Evolutionary conservation across 2,329 filamentous ascomycete species (phyloP).

Genomic region (Stachybotrys elegans): DNA sequence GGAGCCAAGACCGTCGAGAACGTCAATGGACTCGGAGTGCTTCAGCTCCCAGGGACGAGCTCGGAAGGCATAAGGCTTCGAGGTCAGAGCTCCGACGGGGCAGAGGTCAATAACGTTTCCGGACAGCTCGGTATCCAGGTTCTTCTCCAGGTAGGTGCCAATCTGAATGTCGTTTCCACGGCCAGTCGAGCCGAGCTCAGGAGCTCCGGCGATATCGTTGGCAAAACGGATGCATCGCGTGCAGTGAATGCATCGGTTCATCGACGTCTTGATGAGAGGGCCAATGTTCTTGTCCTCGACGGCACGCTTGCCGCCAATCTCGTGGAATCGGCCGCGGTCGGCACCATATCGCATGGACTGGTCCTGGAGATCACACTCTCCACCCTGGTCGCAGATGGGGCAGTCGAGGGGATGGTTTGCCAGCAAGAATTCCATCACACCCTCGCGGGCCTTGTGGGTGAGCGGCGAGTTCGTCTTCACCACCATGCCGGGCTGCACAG

Average conservation of each 20-base stretch:
- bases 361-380: conserved; percentile 97
- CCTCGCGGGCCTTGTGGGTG: conserved; percentile 95
- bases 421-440: conserved; percentile 97
- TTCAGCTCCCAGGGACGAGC: conserved; percentile 96
- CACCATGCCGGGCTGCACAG: conserved; percentile 96
- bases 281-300: conserved; percentile 99
- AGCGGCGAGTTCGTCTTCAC: conserved; percentile 97
- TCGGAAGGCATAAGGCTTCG: conserved; percentile 96
- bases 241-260: conserved; percentile 99
- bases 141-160: conserved; percentile 93
- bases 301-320: conserved; percentile 90
- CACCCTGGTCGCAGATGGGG: conserved; percentile 97
- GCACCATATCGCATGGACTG: conserved; percentile 98
- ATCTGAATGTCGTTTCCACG: conserved; percentile 98
- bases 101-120: conserved; percentile 98
- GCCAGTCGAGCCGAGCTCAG: conserved; percentile 89
- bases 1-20: conserved; percentile 86
- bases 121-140: conserved; percentile 89
- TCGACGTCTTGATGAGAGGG: conserved; percentile 96
- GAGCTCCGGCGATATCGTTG: conserved; percentile 93
- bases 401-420: conserved; percentile 96
- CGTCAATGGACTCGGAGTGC: conserved; percentile 93
- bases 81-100: conserved; percentile 92
- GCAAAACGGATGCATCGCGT: conserved; percentile 96
- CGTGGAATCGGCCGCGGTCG: conserved; percentile 95